Percentiles rank a stretch among this genome's conserved stretches.
Evolutionary conservation across 1,284 basidiomycete species (phyloP).

Genomic region (Rhodotorula sp.): DNA sequence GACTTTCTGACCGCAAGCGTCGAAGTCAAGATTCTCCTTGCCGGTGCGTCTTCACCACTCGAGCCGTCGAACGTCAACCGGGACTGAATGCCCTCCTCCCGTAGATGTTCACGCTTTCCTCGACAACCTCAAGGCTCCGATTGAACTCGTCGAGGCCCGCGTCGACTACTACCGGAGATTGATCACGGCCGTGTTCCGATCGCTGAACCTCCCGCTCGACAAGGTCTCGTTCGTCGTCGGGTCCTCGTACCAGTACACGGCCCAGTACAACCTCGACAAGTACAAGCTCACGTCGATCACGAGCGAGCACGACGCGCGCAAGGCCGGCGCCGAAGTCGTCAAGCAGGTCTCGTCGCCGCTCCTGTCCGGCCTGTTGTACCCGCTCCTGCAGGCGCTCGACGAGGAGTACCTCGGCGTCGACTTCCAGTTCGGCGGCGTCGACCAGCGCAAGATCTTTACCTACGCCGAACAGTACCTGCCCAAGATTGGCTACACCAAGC

Average conservation of each 20-base stretch:
- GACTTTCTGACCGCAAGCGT: constrained; percentile 93
- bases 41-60: constrained; percentile 59
- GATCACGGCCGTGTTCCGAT: constrained; percentile 77
- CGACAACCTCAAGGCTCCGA: constrained; percentile 94
- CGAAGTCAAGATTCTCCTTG: constrained; percentile 83
- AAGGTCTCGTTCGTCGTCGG: constrained; percentile 84
- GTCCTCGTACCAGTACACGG: constrained; percentile 85
- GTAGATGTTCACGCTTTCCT: constrained; percentile 95
- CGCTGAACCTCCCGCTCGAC: constrained; percentile 86
- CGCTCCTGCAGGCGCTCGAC: constrained; percentile 92
- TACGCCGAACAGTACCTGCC: constrained; percentile 96
- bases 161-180: constrained; percentile 88
- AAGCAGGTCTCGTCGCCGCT: constrained; percentile 94
- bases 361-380: constrained; percentile 89
- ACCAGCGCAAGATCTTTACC: constrained; percentile 99
- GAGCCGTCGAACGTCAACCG: too few relatives aligned
- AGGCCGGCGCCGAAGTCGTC: constrained; percentile 98
- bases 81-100: neutral
- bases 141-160: constrained; percentile 87
- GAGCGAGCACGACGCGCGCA: constrained; percentile 94
- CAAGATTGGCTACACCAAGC: constrained; percentile 86
- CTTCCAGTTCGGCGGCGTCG: constrained; percentile 97
- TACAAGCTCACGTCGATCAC: constrained; percentile 86
- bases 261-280: constrained; percentile 92
- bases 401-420: constrained; percentile 95